phyloP scores from a whole-genome alignment of 371 early-diverging fungal genomes.

The Mortierella sp. region DNA sequence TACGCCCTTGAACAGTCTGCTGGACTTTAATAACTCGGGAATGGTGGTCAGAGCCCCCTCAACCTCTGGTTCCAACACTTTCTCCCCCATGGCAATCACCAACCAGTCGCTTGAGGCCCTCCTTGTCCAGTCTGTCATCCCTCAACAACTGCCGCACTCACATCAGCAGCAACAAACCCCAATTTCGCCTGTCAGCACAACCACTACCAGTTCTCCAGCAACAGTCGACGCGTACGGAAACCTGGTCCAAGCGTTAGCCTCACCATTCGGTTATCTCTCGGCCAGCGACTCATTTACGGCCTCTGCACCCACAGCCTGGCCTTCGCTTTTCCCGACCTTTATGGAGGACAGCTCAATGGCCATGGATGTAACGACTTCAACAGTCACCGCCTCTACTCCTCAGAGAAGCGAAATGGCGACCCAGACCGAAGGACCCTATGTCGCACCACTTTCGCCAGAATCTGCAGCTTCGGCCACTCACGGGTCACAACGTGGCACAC shows the following conservation, averaged over 20 bases:
- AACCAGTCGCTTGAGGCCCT: conserved; percentile 33
- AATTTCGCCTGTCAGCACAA: neutral
- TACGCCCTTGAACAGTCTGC: conserved; percentile 33
- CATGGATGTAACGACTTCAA: conserved; percentile 9
- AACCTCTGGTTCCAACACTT: conserved; percentile 25
- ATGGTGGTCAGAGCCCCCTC: conserved; percentile 14
- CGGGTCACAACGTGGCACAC: conserved; percentile 20
- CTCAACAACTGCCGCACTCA: conserved; percentile 10
- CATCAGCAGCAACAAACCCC: conserved; percentile 20
- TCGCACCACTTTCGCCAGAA: conserved; percentile 25
- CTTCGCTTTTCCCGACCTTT: conserved; percentile 42
- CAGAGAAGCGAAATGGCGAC: conserved; percentile 49
- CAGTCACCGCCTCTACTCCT: conserved; percentile 17
- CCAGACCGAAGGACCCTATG: conserved; percentile 46
- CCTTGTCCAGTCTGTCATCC: conserved; percentile 18
- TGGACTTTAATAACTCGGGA: conserved; percentile 23
- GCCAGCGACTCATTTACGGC: conserved; percentile 3
- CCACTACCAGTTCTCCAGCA: neutral
- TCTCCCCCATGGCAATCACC: conserved; percentile 44
- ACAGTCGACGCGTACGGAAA: conserved; percentile 11
- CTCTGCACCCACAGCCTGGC: conserved; percentile 36
- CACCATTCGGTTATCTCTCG: conserved; percentile 44
- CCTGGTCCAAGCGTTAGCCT: conserved; percentile 28
- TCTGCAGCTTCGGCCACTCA: conserved; percentile 10
- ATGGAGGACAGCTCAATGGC: conserved; percentile 4